Evolutionary conservation across 140 eudicot genomes (phyloP), one percentile per base, ranked within the genome.

Genomic region (Bidens hawaiensis): DNA sequence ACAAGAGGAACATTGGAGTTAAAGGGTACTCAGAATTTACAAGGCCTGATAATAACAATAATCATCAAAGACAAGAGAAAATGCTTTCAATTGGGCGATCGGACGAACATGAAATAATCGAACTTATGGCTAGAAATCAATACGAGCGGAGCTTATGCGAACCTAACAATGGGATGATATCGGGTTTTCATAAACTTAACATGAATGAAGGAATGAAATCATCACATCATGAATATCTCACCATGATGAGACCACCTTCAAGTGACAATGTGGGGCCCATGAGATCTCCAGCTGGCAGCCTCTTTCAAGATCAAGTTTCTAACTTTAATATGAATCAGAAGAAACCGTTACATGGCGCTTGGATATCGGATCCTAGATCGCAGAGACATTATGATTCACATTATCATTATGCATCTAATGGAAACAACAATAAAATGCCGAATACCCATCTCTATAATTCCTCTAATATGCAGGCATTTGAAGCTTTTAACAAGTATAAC

Each of bases 91-190:
- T 50, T 43, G 84, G 70, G 21, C 64, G 46, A 40, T 71, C 81
- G 1, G 90, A 86, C 45, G 95, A 83, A 54, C 84, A 75, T 84
- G 96, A 84, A 40, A 75, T 87, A 12, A 88, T 82, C 4, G 87
- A 84, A 77, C 82, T 87, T 4, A 25, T 87, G 81, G 94, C 94
- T 3, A 79, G 68, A 52, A 80, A 81, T 48, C 86, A 83, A 40
- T 70, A 73, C 14, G 96, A 87, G 61, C 64, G 83, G 47, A 59
- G 45, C 12, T 42, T 64, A 62, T 59, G 66, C 27, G 74, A 75
- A 40, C 73, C 76, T 34, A 50, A 38, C 54, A 50, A 40, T 10
- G 65, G 51, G 16, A 67, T 66, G 15, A 53, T 60, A 26, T 15
- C 71, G 19, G 52, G 53, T 16, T 48, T 49, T 65, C 28, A 71